These are phyloP conservation scores for Lizanozyma gosingica DNA, from an alignment of 1,139 yeast species.

Conservation along the genomic window DNA sequence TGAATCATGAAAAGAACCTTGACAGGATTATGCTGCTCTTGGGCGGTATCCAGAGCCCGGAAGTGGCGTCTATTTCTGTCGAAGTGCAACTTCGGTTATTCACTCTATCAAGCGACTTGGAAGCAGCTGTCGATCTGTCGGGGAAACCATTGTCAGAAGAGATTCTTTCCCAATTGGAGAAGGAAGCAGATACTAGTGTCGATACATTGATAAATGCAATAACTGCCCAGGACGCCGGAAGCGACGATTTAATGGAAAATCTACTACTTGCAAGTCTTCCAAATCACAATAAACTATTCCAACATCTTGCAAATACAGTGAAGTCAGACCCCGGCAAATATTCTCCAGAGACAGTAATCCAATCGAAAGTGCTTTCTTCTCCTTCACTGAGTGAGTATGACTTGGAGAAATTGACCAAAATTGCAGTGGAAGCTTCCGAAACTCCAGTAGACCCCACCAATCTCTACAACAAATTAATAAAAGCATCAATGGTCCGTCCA, in stretches of 20 bases:
- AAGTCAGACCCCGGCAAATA: neutral
- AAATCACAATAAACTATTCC: neutral
- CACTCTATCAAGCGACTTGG: neutral
- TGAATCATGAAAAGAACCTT: conserved; percentile 21
- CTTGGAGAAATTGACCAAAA: neutral
- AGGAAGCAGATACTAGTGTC: neutral
- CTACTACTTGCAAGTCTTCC: neutral
- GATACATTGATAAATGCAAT: too few species aligned
- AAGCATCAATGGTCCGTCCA: neutral
- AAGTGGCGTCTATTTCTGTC: neutral
- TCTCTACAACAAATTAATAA: neutral
- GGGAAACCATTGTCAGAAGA: neutral
- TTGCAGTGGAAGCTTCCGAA: neutral
- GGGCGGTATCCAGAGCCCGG: neutral
- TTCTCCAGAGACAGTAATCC: neutral
- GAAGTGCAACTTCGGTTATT: neutral
- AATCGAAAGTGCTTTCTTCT: neutral
- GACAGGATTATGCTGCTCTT: conserved; percentile 13
- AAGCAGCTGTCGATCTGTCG: neutral
- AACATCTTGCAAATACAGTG: neutral
- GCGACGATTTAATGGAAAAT: neutral
- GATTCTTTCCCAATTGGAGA: neutral
- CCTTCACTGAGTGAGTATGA: neutral
- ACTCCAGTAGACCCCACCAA: neutral
- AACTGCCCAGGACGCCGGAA: neutral